A percentile compares a stretch with the other conserved stretches of the same genome.
Conservation (phyloP, 2,329 filamentous ascomycete species). For the Fusarium sp. region DNA sequence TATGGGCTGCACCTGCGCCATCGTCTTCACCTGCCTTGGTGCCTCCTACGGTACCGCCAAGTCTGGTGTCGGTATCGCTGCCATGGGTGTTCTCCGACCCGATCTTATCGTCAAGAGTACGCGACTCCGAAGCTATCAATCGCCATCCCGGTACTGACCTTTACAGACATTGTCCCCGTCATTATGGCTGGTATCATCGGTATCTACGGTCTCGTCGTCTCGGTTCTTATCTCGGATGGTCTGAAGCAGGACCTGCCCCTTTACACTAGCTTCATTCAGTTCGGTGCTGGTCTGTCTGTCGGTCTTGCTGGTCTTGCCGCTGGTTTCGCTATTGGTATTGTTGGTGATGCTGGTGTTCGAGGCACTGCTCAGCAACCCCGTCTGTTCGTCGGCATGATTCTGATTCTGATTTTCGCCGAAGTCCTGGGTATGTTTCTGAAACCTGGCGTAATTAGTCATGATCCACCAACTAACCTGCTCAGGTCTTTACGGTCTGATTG, state of each 20-base stretch:
- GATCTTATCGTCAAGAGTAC: conserved; percentile 99
- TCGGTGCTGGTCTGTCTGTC: conserved; percentile 84
- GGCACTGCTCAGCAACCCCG: conserved; percentile 86
- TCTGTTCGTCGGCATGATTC: conserved; percentile 96
- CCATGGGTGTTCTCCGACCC: conserved; percentile 97
- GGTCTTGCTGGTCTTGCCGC: conserved; percentile 86
- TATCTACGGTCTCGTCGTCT: conserved; percentile 95
- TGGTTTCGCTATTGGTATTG: conserved; percentile 88
- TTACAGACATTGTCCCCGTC: conserved; percentile 94
- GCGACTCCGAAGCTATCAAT: conserved; percentile 46
- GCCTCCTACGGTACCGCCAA: conserved; percentile 99
- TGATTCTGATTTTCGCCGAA: conserved; percentile 99
- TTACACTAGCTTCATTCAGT: conserved; percentile 86
- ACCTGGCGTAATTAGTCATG: background rate
- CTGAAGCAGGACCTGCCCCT: conserved; percentile 78
- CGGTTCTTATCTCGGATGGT: conserved; percentile 85
- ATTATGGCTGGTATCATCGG: conserved; percentile 99
- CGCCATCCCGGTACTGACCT: conserved; percentile 27
- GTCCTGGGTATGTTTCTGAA: conserved; percentile 79
- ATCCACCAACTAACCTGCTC: conserved; percentile 36
- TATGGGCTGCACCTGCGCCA: conserved; percentile 97
- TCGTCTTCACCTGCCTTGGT: conserved; percentile 96
- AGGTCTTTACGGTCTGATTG: conserved; percentile 99
- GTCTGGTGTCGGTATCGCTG: conserved; percentile 97
- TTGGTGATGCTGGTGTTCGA: conserved; percentile 88